Percentiles rank a stretch among this genome's conserved stretches.
These are phyloP conservation scores for Tulasnella sp. DNA, from an alignment of 768 basidiomycete species.

Conservation along the genomic window DNA sequence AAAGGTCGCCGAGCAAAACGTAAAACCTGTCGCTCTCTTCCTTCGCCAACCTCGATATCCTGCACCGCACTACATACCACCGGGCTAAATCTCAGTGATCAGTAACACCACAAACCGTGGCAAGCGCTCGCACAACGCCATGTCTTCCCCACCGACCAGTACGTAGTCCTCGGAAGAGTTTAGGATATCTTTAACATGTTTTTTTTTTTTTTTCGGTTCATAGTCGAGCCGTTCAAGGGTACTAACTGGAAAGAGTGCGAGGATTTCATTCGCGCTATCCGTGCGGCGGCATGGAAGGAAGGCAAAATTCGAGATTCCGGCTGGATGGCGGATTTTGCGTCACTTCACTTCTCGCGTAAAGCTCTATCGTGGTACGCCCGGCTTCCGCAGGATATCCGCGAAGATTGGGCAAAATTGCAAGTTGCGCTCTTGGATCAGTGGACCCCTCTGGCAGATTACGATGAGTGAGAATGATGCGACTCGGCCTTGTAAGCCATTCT, in stretches of 20 bases:
- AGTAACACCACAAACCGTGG: too few relatives aligned
- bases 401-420: neutral
- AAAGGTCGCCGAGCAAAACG: neutral
- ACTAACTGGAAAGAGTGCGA: neutral
- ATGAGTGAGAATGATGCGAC: neutral
- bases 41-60: too few relatives aligned
- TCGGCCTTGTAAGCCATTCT: too few relatives aligned
- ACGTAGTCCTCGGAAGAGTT: neutral
- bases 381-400: neutral
- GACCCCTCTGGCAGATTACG: neutral
- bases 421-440: neutral
- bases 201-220: neutral
- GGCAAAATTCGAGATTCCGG: neutral
- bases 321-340: neutral
- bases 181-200: neutral
- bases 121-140: neutral
- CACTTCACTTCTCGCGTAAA: neutral
- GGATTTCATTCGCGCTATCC: neutral
- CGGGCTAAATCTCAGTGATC: too few relatives aligned
- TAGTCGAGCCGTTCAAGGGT: neutral
- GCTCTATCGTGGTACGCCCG: neutral
- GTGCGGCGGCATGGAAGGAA: neutral
- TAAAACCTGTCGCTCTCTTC: too few relatives aligned
- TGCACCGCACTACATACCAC: too few relatives aligned
- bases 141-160: neutral